Percentiles rank a stretch among this genome's conserved stretches.
Conservation (phyloP, 1,284 basidiomycete species). For the Leucocoprinus gongylophorus region DNA sequence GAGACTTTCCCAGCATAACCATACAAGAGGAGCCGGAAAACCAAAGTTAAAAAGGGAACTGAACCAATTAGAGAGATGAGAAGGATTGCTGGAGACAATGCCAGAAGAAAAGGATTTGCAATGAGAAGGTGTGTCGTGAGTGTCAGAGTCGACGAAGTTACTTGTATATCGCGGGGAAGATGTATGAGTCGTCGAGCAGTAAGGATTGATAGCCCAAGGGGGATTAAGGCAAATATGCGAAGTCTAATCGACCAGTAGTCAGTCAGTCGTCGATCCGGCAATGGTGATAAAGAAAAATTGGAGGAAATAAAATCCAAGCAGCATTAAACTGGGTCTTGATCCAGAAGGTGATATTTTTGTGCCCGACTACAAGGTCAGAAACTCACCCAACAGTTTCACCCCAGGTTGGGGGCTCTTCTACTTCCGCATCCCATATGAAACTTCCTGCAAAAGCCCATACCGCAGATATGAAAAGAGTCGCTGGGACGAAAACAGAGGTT, state of each 20-base stretch:
- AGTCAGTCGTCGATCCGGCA: not conserved
- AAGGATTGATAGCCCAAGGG: slow-evolving; percentile 61
- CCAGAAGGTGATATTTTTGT: not conserved
- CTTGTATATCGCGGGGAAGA: slow-evolving; percentile 59
- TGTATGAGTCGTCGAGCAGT: slow-evolving; percentile 68
- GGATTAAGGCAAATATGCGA: slow-evolving; percentile 74
- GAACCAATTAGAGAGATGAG: slow-evolving; percentile 65
- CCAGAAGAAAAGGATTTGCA: slow-evolving; percentile 73
- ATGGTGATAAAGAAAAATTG: not conserved
- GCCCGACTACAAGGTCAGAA: slow-evolving; percentile 1
- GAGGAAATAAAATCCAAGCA: not conserved
- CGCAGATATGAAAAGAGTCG: slow-evolving; percentile 73
- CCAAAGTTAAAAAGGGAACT: slow-evolving; percentile 79
- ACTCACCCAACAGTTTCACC: slow-evolving; percentile 77
- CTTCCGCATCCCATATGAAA: slow-evolving; percentile 74
- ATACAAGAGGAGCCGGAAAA: slow-evolving; percentile 75
- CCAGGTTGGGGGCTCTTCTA: slow-evolving; percentile 52
- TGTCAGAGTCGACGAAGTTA: slow-evolving; percentile 72
- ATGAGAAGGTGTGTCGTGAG: slow-evolving; percentile 76
- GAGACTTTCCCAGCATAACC: slow-evolving; percentile 45
- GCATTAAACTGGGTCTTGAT: not conserved
- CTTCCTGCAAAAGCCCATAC: slow-evolving; percentile 87
- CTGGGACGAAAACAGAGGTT: slow-evolving; percentile 76
- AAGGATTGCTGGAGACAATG: slow-evolving; percentile 75
- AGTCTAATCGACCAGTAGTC: slow-evolving; percentile 22